Percentiles rank a stretch among this genome's conserved stretches.
Evolutionary conservation across 495 filamentous ascomycete species (phyloP).

Genomic region (Neurospora sp.): DNA sequence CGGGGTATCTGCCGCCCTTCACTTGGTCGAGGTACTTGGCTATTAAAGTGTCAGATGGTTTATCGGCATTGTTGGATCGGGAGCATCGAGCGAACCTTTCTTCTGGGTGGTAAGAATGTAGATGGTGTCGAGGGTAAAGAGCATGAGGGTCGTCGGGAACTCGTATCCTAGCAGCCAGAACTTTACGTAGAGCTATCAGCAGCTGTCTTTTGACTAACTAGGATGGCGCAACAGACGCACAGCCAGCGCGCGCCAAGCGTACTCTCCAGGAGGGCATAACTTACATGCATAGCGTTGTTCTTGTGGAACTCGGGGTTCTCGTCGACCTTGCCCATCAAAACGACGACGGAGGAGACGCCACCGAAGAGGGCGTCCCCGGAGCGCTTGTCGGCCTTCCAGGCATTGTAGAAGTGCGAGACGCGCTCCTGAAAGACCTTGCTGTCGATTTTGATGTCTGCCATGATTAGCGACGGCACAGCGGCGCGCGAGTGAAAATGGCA

Average conservation of each 20-base stretch:
- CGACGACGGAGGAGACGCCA: slow-evolving; percentile 73
- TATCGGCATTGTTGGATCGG: background rate
- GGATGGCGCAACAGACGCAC: background rate
- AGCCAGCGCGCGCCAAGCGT: background rate
- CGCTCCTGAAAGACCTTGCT: slow-evolving; percentile 85
- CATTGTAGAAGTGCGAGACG: slow-evolving; percentile 68
- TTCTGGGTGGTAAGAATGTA: slow-evolving; percentile 93
- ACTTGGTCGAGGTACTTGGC: slow-evolving; percentile 89
- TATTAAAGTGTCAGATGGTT: slow-evolving; percentile 29
- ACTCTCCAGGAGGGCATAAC: slow-evolving; percentile 19
- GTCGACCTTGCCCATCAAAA: slow-evolving; percentile 90
- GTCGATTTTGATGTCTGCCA: slow-evolving; percentile 76
- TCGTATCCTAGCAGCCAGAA: slow-evolving; percentile 99
- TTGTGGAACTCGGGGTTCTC: slow-evolving; percentile 77
- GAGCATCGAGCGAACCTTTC: slow-evolving; percentile 55
- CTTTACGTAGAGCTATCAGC: slow-evolving; percentile 36
- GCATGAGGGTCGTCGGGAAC: slow-evolving; percentile 88
- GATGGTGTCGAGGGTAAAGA: slow-evolving; percentile 77
- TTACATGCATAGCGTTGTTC: slow-evolving; percentile 89
- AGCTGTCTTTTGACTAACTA: background rate
- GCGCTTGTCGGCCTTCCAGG: slow-evolving; percentile 95
- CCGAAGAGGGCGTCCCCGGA: slow-evolving; percentile 68
- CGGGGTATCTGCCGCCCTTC: slow-evolving; percentile 79
- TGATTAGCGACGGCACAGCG: slow-evolving; percentile 26
- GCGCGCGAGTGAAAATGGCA: slow-evolving; percentile 20